Base-by-base conservation (phyloP, 129 eudicot species). In the Chrysanthemum lavandulifolium region DNA sequence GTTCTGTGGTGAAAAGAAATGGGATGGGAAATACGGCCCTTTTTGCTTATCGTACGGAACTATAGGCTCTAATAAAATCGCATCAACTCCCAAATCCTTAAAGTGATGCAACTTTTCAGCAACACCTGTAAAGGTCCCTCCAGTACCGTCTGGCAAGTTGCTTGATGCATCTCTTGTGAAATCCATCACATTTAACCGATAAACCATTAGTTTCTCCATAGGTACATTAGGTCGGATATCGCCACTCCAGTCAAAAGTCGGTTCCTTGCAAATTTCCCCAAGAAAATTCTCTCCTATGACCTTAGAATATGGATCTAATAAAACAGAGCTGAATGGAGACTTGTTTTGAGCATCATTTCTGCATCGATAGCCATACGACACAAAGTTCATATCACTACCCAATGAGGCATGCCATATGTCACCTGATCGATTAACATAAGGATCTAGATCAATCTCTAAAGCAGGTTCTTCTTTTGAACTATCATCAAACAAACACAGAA, bases 321-420 rank as follows among this genome's bases (percentile, higher is more conserved):
- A 72, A 57, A 88, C 83, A 25, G 72, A 62, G 18, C 49, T 47
- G 3, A 6, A 36, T 11, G 73, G 54, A 25, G 68, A 76, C 74
- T 80, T 83, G n/a, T 56, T 71, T 54, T 78, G 72, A 66, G 64
- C 40, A 47, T 74, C 78, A 23, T 60, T 59, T 68, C 73, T 86
- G 83, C 89, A 80, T 48, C 90, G 85, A 67, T 95, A 95, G 10
- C 99, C 97, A 69, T 95, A 91, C 23, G 89, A 80, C 74, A 80
- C 84, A 55, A 82, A 85, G 31, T 84, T 82, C 62, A 76, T 56
- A 18, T 72, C 58, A 80, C 71, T 77, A 66, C 88, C 82, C 61
- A 95, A 9, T 33, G 84, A 81, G 14, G 82, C 96, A 86, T 95
- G 99, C 99, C 99, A 91, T 56, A 95, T 85, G 76, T 95, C 91